A percentile compares a stretch with the other conserved stretches of the same genome.
These are phyloP conservation scores for Trichoderma parareesei DNA, from an alignment of 495 filamentous ascomycete genomes.

Conservation along the genomic window DNA sequence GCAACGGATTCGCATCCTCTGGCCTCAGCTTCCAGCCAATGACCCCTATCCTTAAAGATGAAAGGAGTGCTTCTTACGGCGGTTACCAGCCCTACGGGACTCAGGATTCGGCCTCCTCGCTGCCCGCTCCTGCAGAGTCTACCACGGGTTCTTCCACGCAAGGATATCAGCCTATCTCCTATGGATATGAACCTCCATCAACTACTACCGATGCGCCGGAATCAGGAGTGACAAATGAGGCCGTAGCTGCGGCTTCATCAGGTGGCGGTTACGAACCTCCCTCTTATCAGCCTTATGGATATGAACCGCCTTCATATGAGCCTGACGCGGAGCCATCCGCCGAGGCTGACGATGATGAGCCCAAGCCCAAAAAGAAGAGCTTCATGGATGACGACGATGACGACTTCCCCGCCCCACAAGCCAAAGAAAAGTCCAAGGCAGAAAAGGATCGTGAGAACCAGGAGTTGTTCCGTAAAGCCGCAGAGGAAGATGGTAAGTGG, in stretches of 20 bases:
- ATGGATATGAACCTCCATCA: constrained; percentile 20
- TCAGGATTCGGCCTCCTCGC: constrained; percentile 9
- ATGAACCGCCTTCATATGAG: constrained; percentile 49
- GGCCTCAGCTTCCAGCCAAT: constrained; percentile 23
- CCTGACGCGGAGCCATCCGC: constrained; percentile 38
- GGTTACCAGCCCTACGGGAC: background rate
- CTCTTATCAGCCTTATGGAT: constrained; percentile 40
- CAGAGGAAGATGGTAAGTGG: constrained; percentile 71
- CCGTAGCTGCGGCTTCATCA: constrained; percentile 15
- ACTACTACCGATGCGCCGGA: constrained; percentile 25
- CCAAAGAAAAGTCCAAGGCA: constrained; percentile 41
- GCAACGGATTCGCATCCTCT: background rate
- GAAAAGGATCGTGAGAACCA: constrained; percentile 56
- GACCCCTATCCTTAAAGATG: constrained; percentile 15
- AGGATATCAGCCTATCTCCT: constrained; percentile 34
- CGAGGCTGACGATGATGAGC: constrained; percentile 39
- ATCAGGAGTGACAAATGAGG: constrained; percentile 21
- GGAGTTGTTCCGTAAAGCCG: constrained; percentile 73
- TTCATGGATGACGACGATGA: constrained; percentile 75
- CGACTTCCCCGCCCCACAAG: constrained; percentile 32
- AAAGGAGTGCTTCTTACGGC: constrained; percentile 4
- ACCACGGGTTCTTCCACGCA: constrained; percentile 11
- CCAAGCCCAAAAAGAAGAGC: constrained; percentile 62
- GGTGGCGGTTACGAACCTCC: constrained; percentile 41
- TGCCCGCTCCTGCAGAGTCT: constrained; percentile 9